Percentiles rank a stretch among this genome's conserved stretches.
Conservation (phyloP, 306 rosid species). For the Glycine latifolia region DNA sequence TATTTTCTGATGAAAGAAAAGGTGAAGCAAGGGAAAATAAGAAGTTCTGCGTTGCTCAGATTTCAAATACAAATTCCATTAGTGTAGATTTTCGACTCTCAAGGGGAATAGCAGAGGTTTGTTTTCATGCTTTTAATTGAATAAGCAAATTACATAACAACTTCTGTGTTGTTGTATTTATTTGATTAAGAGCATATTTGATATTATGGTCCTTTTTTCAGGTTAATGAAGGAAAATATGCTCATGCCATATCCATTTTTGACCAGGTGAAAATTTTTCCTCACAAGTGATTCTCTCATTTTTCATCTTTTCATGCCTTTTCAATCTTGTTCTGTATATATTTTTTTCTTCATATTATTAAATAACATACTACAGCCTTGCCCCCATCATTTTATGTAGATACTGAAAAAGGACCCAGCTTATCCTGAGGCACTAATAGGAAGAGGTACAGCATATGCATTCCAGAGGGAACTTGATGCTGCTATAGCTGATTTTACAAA, state of each 20-base stretch:
- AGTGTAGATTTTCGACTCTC: conserved; percentile 96
- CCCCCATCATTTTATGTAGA: conserved; percentile 57
- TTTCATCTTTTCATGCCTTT: conserved; percentile 31
- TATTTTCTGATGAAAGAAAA: conserved; percentile 49
- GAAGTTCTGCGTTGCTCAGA: conserved; percentile 76
- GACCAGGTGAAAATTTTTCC: conserved; percentile 70
- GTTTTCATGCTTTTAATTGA: conserved; percentile 38
- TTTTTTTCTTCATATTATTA: background rate
- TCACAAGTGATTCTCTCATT: conserved; percentile 34
- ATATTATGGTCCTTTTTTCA: conserved; percentile 50
- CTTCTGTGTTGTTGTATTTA: conserved; percentile 34
- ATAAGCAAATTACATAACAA: conserved; percentile 23
- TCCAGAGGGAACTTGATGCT: conserved; percentile 84
- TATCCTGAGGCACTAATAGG: conserved; percentile 99
- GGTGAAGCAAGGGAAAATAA: conserved; percentile 74
- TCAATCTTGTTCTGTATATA: conserved; percentile 11
- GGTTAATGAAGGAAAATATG: conserved; percentile 98
- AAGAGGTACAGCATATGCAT: conserved; percentile 96
- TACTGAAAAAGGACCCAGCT: conserved; percentile 86
- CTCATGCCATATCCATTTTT: conserved; percentile 84
- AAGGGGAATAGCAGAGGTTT: conserved; percentile 96
- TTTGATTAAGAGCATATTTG: conserved; percentile 27
- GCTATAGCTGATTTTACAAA: conserved; percentile 95
- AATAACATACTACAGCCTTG: conserved; percentile 15
- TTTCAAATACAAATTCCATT: conserved; percentile 83